Conservation (phyloP, 2,329 filamentous ascomycete species). For the Ceratocystis papillata region DNA sequence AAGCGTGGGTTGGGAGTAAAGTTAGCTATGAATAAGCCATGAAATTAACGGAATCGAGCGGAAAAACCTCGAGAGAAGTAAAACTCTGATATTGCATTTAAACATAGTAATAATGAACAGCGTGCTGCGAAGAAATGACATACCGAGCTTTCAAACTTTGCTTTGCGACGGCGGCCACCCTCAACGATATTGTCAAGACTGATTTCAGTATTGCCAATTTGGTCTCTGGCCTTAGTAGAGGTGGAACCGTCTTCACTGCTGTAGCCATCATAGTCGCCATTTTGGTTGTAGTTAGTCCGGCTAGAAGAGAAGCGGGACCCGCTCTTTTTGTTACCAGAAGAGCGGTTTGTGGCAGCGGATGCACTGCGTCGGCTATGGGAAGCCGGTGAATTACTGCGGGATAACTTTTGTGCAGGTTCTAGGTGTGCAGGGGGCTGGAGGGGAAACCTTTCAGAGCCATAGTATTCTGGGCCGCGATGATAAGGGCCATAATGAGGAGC, state of each 20-base stretch:
- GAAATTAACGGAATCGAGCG: not conserved
- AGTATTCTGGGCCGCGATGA: slow-evolving; percentile 31
- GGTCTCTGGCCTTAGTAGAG: slow-evolving; percentile 68
- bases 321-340: slow-evolving; percentile 47
- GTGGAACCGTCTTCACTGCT: slow-evolving; percentile 79
- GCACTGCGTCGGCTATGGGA: slow-evolving; percentile 63
- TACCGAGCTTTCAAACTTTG: slow-evolving; percentile 95
- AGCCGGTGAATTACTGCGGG: slow-evolving; percentile 61
- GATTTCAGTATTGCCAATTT: slow-evolving; percentile 89
- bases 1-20: slow-evolving; percentile 21
- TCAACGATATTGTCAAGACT: slow-evolving; percentile 97
- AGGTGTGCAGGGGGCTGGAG: slow-evolving; percentile 41
- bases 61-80: not conserved
- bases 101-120: not conserved
- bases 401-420: slow-evolving; percentile 42
- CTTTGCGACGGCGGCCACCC: slow-evolving; percentile 85
- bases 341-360: slow-evolving; percentile 49
- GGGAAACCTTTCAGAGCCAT: slow-evolving; percentile 44
- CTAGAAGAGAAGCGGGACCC: slow-evolving; percentile 41
- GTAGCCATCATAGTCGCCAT: slow-evolving; percentile 63
- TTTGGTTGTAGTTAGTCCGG: slow-evolving; percentile 41
- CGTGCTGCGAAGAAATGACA: slow-evolving; percentile 34
- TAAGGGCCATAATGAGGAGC: slow-evolving; percentile 22
- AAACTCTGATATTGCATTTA: not conserved
- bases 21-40: slow-evolving; percentile 30